phyloP scores from a whole-genome alignment of 805 yeast genomes.

The Saturnispora saitoi region DNA sequence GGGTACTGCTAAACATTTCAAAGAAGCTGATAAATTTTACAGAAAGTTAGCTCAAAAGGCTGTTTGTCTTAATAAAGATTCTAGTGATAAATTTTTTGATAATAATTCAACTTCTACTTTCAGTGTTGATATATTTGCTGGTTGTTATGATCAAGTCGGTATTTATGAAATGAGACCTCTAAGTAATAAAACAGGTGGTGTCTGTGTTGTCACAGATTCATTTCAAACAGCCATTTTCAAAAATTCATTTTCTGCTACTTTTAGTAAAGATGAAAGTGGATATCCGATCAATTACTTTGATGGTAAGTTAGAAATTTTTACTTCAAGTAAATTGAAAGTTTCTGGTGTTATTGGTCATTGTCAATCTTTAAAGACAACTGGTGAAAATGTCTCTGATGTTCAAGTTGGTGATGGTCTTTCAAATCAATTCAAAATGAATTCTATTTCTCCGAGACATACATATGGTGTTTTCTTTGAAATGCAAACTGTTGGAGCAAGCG shows the following conservation, averaged over 20 bases:
- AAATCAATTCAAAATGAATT: constrained; percentile 76
- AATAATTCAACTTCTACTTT: constrained; percentile 49
- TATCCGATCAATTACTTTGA: constrained; percentile 84
- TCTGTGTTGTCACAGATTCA: constrained; percentile 78
- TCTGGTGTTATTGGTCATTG: constrained; percentile 95
- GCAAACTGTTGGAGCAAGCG: constrained; percentile 39
- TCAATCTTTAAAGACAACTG: constrained; percentile 57
- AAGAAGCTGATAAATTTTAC: constrained; percentile 77
- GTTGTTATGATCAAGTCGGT: constrained; percentile 95
- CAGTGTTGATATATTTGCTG: constrained; percentile 84
- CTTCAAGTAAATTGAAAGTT: constrained; percentile 79
- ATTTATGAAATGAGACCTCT: constrained; percentile 86
- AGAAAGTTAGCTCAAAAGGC: constrained; percentile 66
- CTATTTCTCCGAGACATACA: constrained; percentile 79
- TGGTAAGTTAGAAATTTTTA: constrained; percentile 79
- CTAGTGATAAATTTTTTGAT: constrained; percentile 31
- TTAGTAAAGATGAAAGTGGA: constrained; percentile 81
- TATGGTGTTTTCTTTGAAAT: constrained; percentile 88
- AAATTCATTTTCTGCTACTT: constrained; percentile 81
- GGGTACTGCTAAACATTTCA: constrained; percentile 79
- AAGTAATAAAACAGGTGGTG: constrained; percentile 85
- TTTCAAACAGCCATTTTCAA: constrained; percentile 92
- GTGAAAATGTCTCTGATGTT: constrained; percentile 76
- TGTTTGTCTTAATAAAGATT: constrained; percentile 36
- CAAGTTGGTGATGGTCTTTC: constrained; percentile 94